Evolutionary conservation across 1,139 yeast species (phyloP).

Genomic region (Candida sanyaensis): DNA sequence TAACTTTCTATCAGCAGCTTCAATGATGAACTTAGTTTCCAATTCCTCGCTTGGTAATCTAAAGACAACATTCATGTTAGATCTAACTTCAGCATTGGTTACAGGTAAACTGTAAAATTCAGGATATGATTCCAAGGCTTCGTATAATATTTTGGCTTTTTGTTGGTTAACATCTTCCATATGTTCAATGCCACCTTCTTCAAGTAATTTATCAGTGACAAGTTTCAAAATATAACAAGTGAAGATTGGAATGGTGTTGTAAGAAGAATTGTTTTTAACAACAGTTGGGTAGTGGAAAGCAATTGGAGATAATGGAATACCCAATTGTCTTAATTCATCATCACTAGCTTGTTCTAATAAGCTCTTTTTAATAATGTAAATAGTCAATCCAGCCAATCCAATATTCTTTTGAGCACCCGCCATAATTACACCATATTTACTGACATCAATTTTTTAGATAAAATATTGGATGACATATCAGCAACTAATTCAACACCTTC

Average conservation of each 20-base stretch:
- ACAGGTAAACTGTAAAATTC: slow-evolving; percentile 68
- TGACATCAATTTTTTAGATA: slow-evolving; percentile 80
- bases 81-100: slow-evolving; percentile 55
- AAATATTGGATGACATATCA: slow-evolving; percentile 91
- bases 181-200: slow-evolving; percentile 54
- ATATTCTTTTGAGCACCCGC: slow-evolving; percentile 99
- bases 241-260: slow-evolving; percentile 93
- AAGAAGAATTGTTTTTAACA: slow-evolving; percentile 85
- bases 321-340: slow-evolving; percentile 56
- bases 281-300: slow-evolving; percentile 87
- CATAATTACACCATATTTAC: slow-evolving; percentile 79
- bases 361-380: slow-evolving; percentile 83
- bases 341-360: slow-evolving; percentile 70
- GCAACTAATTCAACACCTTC: slow-evolving; percentile 80
- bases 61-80: slow-evolving; percentile 93
- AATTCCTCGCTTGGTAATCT: slow-evolving; percentile 62
- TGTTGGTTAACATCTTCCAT: slow-evolving; percentile 60
- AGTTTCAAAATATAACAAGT: slow-evolving; percentile 83
- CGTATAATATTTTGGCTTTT: slow-evolving; percentile 66
- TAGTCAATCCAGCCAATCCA: slow-evolving; percentile 92
- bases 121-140: slow-evolving; percentile 65
- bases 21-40: slow-evolving; percentile 68
- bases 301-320: slow-evolving; percentile 80
- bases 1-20: slow-evolving; percentile 50
- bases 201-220: slow-evolving; percentile 64